Evolutionary conservation across 139 green algal genomes (phyloP).

Genomic region (Diplosphaera chodatii): DNA sequence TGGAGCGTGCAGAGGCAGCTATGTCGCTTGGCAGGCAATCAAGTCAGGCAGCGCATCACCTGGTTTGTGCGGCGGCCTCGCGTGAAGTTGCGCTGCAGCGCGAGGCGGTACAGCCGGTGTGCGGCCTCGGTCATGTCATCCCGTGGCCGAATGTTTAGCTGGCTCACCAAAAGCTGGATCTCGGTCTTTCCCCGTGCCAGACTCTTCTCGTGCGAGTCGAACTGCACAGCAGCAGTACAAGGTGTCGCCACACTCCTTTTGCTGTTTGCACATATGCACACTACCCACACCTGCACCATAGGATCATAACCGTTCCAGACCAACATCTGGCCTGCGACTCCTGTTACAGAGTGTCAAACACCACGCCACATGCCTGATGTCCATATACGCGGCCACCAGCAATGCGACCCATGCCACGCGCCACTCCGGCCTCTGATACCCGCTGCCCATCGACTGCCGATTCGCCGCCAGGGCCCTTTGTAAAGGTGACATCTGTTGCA

Average conservation of each 20-base stretch:
- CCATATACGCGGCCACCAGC: constrained; percentile 67
- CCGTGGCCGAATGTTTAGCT: constrained; percentile 68
- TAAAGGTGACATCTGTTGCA: constrained; percentile 78
- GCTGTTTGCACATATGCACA: too few species aligned
- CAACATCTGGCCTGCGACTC: too few species aligned
- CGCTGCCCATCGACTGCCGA: constrained; percentile 74
- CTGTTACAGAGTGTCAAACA: too few species aligned
- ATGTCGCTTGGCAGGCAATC: too few species aligned
- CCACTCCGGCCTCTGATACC: constrained; percentile 62
- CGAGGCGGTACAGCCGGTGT: constrained; percentile 79
- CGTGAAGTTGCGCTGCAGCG: constrained; percentile 89
- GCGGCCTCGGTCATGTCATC: constrained; percentile 62
- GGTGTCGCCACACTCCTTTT: not conserved
- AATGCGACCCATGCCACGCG: constrained; percentile 49
- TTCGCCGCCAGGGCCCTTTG: constrained; percentile 73
- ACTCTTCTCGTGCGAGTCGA: constrained; percentile 80
- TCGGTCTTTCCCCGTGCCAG: constrained; percentile 67
- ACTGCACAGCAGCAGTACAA: too few species aligned
- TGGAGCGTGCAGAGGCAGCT: too few species aligned
- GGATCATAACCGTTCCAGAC: too few species aligned
- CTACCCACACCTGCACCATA: too few species aligned
- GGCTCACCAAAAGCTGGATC: constrained; percentile 71
- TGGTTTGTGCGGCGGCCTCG: constrained; percentile 78
- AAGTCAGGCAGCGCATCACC: constrained; percentile 14
- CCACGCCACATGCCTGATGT: too few species aligned